Percentiles rank a stretch among this genome's conserved stretches.
Conservation (phyloP, 371 early-diverging fungal species). For the Parasitella parasitica region DNA sequence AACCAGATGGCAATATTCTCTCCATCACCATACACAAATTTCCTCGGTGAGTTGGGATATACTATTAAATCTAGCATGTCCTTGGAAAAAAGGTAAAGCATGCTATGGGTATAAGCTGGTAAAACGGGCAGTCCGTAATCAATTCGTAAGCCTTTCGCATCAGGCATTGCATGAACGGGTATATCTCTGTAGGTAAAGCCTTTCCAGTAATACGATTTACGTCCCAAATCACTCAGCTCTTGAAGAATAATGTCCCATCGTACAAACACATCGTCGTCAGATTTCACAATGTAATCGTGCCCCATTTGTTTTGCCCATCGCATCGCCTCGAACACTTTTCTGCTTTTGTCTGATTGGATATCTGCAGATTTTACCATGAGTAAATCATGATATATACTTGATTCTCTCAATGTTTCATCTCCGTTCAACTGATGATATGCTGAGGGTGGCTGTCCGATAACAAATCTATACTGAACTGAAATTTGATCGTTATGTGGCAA, state of each 20-base stretch:
- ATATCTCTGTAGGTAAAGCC: slow-evolving; percentile 58
- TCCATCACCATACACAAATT: slow-evolving; percentile 55
- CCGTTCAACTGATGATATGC: slow-evolving; percentile 43
- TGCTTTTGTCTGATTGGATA: slow-evolving; percentile 45
- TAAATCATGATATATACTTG: slow-evolving; percentile 44
- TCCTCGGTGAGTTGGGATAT: slow-evolving; percentile 31
- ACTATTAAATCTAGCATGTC: slow-evolving; percentile 51
- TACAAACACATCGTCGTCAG: slow-evolving; percentile 62
- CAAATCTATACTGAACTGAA: slow-evolving; percentile 46
- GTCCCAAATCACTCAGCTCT: slow-evolving; percentile 24
- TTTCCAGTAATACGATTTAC: slow-evolving; percentile 48
- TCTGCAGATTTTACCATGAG: slow-evolving; percentile 59
- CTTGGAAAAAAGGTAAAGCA: slow-evolving; percentile 55
- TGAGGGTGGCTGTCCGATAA: slow-evolving; percentile 56
- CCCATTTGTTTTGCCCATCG: slow-evolving; percentile 48
- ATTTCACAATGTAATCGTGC: slow-evolving; percentile 55
- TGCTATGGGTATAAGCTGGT: slow-evolving; percentile 59
- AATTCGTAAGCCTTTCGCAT: slow-evolving; percentile 22
- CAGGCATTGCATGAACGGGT: slow-evolving; percentile 24
- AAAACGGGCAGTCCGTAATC: slow-evolving; percentile 46
- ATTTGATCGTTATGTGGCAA: slow-evolving; percentile 18
- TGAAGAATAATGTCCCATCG: slow-evolving; percentile 51
- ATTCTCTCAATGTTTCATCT: slow-evolving; percentile 42
- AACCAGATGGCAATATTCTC: slow-evolving; percentile 65
- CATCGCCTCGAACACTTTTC: slow-evolving; percentile 55